Conservation (phyloP, 2,329 filamentous ascomycete genomes). For the Talaromyces sp. region DNA sequence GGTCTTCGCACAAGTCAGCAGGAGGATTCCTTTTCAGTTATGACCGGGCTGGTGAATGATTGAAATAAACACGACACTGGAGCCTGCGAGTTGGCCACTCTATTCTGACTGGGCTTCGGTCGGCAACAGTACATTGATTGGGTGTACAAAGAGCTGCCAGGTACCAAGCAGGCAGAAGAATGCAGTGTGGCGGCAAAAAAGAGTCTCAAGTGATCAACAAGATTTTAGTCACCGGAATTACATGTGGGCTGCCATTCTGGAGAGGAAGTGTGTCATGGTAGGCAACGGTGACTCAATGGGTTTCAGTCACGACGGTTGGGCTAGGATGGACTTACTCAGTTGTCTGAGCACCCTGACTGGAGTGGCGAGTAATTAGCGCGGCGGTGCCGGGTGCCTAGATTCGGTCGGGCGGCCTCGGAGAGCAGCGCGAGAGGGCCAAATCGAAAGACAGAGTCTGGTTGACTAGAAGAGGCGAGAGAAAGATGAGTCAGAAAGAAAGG, state of each 20-base stretch:
- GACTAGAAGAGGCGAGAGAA: slow-evolving; percentile 21
- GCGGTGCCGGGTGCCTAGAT: slow-evolving; percentile 17
- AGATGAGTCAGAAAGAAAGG: slow-evolving; percentile 15
- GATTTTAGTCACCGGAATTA: not conserved
- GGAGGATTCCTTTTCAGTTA: not conserved
- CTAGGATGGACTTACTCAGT: slow-evolving; percentile 1
- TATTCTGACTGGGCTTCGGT: not conserved
- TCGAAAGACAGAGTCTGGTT: slow-evolving; percentile 9
- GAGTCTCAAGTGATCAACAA: slow-evolving; percentile 11
- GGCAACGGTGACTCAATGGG: slow-evolving; percentile 13
- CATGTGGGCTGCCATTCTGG: not conserved
- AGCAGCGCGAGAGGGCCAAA: slow-evolving; percentile 20
- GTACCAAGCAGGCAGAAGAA: slow-evolving; percentile 9
- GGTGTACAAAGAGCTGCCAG: slow-evolving; percentile 5
- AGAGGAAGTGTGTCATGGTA: slow-evolving; percentile 12
- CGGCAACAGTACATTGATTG: not conserved
- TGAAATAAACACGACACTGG: slow-evolving; percentile 10
- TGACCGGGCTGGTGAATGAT: not conserved
- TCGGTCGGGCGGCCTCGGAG: slow-evolving; percentile 6
- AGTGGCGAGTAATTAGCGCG: slow-evolving; percentile 17
- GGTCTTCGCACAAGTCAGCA: slow-evolving; percentile 6
- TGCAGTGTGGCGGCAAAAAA: slow-evolving; percentile 4
- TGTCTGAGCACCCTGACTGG: not conserved
- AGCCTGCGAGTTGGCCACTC: slow-evolving; percentile 10
- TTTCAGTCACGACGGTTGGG: slow-evolving; percentile 1